Base-by-base conservation (phyloP, 1,284 basidiomycete genomes). In the Xanthoconium separans region DNA sequence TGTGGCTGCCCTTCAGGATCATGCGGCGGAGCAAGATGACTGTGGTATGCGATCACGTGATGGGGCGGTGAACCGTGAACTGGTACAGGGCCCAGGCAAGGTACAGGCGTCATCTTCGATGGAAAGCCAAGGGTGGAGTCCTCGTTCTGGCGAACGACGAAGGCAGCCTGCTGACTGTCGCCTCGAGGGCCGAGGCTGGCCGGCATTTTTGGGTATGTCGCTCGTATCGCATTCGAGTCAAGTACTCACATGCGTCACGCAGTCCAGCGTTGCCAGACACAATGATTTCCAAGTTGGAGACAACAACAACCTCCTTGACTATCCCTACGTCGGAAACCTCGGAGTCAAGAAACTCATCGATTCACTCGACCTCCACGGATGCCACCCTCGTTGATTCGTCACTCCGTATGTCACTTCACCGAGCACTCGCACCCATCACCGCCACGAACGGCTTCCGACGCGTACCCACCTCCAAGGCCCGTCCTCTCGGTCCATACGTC, bases 301-400 rank as follows among this genome's bases (percentile, higher is more conserved):
- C 73, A 98, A 98, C 75, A 83, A 80, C 57, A 99, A 99, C 71
- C 75, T 98, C 11, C 96, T 95, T 65, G 97, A 99, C 74, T 98
- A 93, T 87, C 98, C 96, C 1, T 98, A 98, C 66, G 94, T 99
- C 59, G 93, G 87, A 59, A 99, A 99, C 70, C 85, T 99, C 45
- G 97, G 97, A 2, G 90, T 92, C 10, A 95, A 98, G 77, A 87
- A 83, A 65, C 83, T 96, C 39, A 77, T 76, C 49, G 65, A 68
- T n/a, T n/a, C n/a, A n/a, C 41, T 70, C 74, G 2, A 73, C 77
- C 2, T n/a, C 55, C 8, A 42, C 57, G 6, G 63, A 70, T 1
- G 24, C 47, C 18, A 60, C 64, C 1, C 67, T 70, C 12, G 53
- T 70, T 12, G 55, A 64, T 7, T 41, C 22, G 12, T 8, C 18